phyloP scores from a whole-genome alignment of 2,329 filamentous ascomycete species.

The Venturia aucupariae region DNA sequence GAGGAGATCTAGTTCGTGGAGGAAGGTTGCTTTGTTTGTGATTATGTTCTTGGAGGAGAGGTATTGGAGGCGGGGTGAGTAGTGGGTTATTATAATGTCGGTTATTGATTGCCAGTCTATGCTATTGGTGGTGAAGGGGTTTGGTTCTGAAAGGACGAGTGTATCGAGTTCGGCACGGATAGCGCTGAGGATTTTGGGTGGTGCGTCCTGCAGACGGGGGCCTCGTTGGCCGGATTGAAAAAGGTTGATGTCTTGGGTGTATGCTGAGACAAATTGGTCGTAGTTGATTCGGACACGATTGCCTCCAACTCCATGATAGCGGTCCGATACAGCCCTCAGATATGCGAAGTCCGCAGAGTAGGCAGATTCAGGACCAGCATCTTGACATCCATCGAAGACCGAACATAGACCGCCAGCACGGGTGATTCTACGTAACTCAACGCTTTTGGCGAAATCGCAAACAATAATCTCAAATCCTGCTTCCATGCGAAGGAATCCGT shows the following conservation, averaged over 20 bases:
- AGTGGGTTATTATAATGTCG: slow-evolving; percentile 58
- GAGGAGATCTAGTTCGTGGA: slow-evolving; percentile 20
- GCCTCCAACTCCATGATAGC: slow-evolving; percentile 38
- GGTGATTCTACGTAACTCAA: slow-evolving; percentile 29
- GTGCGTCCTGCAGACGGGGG: slow-evolving; percentile 18
- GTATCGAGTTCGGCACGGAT: slow-evolving; percentile 37
- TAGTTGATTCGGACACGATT: slow-evolving; percentile 38
- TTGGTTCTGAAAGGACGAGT: slow-evolving; percentile 30
- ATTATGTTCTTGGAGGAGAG: slow-evolving; percentile 22
- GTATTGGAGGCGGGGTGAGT: slow-evolving; percentile 44
- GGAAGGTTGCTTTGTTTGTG: slow-evolving; percentile 11
- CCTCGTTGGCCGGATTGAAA: slow-evolving; percentile 22
- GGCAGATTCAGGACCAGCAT: neutral
- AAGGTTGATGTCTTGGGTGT: slow-evolving; percentile 33
- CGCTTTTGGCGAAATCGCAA: slow-evolving; percentile 48
- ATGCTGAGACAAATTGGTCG: slow-evolving; percentile 41
- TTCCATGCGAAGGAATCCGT: slow-evolving; percentile 59
- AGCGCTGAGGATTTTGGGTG: slow-evolving; percentile 25
- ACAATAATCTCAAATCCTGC: slow-evolving; percentile 62
- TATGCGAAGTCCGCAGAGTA: slow-evolving; percentile 21
- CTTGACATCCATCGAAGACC: neutral
- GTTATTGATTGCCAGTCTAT: slow-evolving; percentile 58
- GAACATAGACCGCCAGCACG: slow-evolving; percentile 18
- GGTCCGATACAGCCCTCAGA: slow-evolving; percentile 30
- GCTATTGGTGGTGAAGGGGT: slow-evolving; percentile 10